A percentile compares a stretch with the other conserved stretches of the same genome.
Evolutionary conservation across 2,329 filamentous ascomycete genomes (phyloP).

Genomic region (Alternaria postmessia): DNA sequence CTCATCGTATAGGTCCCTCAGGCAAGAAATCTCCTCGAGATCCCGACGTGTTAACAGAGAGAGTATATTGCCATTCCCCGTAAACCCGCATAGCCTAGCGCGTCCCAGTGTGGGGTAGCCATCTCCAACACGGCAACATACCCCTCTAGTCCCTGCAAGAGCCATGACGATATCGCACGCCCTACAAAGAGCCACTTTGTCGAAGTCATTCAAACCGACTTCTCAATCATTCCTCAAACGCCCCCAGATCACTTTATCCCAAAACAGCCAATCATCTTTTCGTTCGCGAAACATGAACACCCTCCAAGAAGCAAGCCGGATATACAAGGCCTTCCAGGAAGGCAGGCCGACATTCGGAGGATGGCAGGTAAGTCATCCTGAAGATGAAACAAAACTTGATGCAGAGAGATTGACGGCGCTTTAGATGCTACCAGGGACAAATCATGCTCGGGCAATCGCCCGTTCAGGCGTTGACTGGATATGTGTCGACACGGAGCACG

Average conservation of each 20-base stretch:
- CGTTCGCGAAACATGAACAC: conserved; percentile 42
- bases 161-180: conserved; percentile 22
- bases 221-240: neutral
- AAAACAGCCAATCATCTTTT: neutral
- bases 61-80: neutral
- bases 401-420: neutral
- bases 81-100: conserved; percentile 19
- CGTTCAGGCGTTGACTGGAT: conserved; percentile 63
- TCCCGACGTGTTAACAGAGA: neutral
- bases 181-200: conserved; percentile 3
- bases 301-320: conserved; percentile 64
- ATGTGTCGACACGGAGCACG: conserved; percentile 64
- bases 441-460: conserved; percentile 62
- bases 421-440: conserved; percentile 26
- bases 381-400: too few species aligned
- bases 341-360: conserved; percentile 62
- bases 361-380: conserved; percentile 60
- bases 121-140: conserved; percentile 5
- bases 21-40: accelerated
- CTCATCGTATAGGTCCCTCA: neutral
- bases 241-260: neutral
- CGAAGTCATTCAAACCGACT: neutral
- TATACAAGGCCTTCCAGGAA: conserved; percentile 60
- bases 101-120: conserved; percentile 27
- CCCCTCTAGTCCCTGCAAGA: conserved; percentile 14